Conservation (phyloP, 805 yeast species). For the Candida suzukii region DNA sequence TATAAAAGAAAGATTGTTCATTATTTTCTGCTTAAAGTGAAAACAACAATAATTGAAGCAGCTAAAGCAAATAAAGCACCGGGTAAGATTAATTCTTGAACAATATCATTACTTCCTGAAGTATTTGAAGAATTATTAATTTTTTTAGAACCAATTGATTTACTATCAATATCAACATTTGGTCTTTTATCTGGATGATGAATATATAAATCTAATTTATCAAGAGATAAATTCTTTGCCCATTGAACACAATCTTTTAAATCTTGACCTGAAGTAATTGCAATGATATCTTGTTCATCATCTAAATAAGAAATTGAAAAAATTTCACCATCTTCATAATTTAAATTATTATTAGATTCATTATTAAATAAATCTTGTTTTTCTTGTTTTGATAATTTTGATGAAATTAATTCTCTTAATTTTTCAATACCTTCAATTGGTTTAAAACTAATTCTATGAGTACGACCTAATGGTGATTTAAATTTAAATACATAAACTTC, state of each 20-base stretch:
- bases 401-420: conserved; percentile 37
- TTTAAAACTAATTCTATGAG: conserved; percentile 60
- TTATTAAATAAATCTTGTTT: background rate
- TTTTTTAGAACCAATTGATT: conserved; percentile 1
- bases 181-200: conserved; percentile 55
- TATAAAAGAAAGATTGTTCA: conserved; percentile 1
- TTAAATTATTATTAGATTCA: background rate
- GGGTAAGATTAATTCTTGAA: conserved; percentile 57
- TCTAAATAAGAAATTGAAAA: conserved; percentile 74
- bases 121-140: background rate
- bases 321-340: conserved; percentile 4
- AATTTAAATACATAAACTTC: conserved; percentile 59
- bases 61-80: conserved; percentile 57
- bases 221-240: conserved; percentile 37
- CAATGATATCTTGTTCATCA: conserved; percentile 78
- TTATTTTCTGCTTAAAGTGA: conserved; percentile 42
- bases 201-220: conserved; percentile 64
- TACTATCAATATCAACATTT: conserved; percentile 6
- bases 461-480: conserved; percentile 67
- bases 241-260: conserved; percentile 64
- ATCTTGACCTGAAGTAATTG: conserved; percentile 69
- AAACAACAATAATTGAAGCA: conserved; percentile 48
- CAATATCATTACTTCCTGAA: conserved; percentile 34
- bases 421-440: conserved; percentile 48
- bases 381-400: conserved; percentile 36